Base-by-base conservation (phyloP, 805 yeast genomes). In the Saccharomyces mikatae region DNA sequence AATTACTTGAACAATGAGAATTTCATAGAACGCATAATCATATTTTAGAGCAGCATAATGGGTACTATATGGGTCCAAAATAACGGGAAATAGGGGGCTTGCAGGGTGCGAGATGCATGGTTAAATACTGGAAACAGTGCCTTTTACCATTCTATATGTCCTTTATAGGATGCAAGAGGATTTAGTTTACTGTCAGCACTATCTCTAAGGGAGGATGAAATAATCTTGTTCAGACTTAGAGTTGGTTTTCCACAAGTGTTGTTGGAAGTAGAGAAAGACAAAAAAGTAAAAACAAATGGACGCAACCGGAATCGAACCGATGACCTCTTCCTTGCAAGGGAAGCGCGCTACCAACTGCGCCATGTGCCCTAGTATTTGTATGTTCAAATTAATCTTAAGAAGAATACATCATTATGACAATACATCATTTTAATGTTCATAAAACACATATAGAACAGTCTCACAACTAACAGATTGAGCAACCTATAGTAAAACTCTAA, bases 281-380 rank as follows among this genome's bases (percentile, higher is more conserved):
- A n/a, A 36, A 41, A 27, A 24, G 41, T 24, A 41, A 41, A 59
- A 55, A 49, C 46, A 47, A 59, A 56, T 80, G 84, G 85, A 80
- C 84, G 84, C 79, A 83, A 79, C 80, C 77, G 86, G 86, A 81
- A 71, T 81, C 84, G 86, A 82, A 82, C 86, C 84, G 76, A 74
- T 79, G 86, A 81, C 86, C 86, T 82, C 77, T 76, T 75, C 79
- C 87, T 79, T 82, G 86, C 86, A 80, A 81, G 82, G 86, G 82
- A 76, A 76, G 77, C 85, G 86, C 85, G 85, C 85, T 81, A 81
- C 86, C 86, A 81, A 80, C 86, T 81, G 78, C 85, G 85, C 86
- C 84, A 81, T 83, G 57, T 54, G 62, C 62, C 62, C 62, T 48
- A n/a, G n/a, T 27, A 27, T 27, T 27, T 27, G 4, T 27, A 27